These are phyloP conservation scores for Neltuma alba DNA, from an alignment of 306 rosid genomes.

Conservation along the genomic window DNA sequence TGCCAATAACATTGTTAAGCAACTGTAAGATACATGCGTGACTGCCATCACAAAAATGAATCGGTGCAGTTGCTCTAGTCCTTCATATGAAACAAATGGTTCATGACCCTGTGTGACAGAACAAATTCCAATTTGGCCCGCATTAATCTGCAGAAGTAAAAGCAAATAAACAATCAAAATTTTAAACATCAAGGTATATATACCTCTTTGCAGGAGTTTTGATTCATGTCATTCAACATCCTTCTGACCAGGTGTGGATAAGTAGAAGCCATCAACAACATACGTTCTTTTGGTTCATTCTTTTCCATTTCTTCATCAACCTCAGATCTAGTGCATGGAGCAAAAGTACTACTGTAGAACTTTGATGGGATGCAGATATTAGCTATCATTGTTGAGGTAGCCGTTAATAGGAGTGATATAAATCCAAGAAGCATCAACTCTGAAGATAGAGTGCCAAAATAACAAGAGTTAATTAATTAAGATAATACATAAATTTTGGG, in stretches of 20 bases:
- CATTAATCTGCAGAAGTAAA: slow-evolving; percentile 9
- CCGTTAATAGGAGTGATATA: slow-evolving; percentile 77
- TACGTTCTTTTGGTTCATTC: slow-evolving; percentile 43
- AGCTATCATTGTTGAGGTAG: slow-evolving; percentile 64
- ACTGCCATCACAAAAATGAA: slow-evolving; percentile 84
- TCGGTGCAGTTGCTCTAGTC: slow-evolving; percentile 83
- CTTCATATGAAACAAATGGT: slow-evolving; percentile 75
- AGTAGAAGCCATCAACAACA: slow-evolving; percentile 49
- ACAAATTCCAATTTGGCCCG: slow-evolving; percentile 14
- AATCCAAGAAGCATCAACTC: slow-evolving; percentile 87
- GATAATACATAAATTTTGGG: slow-evolving; percentile 14
- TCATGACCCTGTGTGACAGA: slow-evolving; percentile 62
- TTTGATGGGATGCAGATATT: slow-evolving; percentile 72
- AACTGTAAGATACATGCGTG: slow-evolving; percentile 75
- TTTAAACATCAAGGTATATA: background rate
- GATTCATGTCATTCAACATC: slow-evolving; percentile 45
- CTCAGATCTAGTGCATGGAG: slow-evolving; percentile 58
- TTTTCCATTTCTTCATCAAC: slow-evolving; percentile 52
- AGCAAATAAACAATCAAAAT: background rate
- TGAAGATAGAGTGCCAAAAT: slow-evolving; percentile 39
- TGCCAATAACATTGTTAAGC: slow-evolving; percentile 77
- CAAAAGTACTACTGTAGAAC: slow-evolving; percentile 50
- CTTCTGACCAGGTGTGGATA: slow-evolving; percentile 56
- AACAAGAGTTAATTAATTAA: background rate
- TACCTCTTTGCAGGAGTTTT: slow-evolving; percentile 61